Evolutionary conservation across 345 rosid genomes (phyloP).

Genomic region (Gossypium sturtianum): DNA sequence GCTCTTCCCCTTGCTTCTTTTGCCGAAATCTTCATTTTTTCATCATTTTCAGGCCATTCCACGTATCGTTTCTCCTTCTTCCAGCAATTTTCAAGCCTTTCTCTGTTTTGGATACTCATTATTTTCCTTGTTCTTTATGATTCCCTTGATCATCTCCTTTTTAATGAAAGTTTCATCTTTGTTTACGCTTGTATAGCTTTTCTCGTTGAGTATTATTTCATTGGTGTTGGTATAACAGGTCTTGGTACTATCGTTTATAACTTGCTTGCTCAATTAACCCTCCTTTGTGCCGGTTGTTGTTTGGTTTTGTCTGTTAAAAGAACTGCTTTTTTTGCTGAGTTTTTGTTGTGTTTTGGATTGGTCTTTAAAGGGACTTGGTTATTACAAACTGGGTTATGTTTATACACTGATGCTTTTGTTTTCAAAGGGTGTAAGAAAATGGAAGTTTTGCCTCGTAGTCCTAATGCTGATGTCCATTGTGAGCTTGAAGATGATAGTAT

Average conservation of each 20-base stretch:
- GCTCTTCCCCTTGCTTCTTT: slow-evolving; percentile 53
- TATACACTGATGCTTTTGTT: slow-evolving; percentile 41
- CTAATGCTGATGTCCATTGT: slow-evolving; percentile 37
- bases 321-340: slow-evolving; percentile 44
- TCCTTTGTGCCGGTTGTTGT: slow-evolving; percentile 45
- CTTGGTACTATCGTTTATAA: slow-evolving; percentile 31
- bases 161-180: slow-evolving; percentile 31
- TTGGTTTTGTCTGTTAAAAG: slow-evolving; percentile 45
- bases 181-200: slow-evolving; percentile 31
- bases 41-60: slow-evolving; percentile 36
- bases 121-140: slow-evolving; percentile 34
- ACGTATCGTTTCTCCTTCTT: slow-evolving; percentile 44
- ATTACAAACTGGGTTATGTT: slow-evolving; percentile 43
- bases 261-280: slow-evolving; percentile 31
- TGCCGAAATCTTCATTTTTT: slow-evolving; percentile 40
- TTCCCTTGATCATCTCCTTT: slow-evolving; percentile 14
- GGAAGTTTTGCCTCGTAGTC: slow-evolving; percentile 19
- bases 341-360: slow-evolving; percentile 38
- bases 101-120: slow-evolving; percentile 39
- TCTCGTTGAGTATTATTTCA: slow-evolving; percentile 33
- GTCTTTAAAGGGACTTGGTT: slow-evolving; percentile 51
- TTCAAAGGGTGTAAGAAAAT: slow-evolving; percentile 39
- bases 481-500: slow-evolving; percentile 47
- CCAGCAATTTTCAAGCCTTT: slow-evolving; percentile 34
- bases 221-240: slow-evolving; percentile 39